Evolutionary conservation across 495 filamentous ascomycete genomes (phyloP), one percentile per base, ranked within the genome.

Genomic region (Hypoxylon intermedium): DNA sequence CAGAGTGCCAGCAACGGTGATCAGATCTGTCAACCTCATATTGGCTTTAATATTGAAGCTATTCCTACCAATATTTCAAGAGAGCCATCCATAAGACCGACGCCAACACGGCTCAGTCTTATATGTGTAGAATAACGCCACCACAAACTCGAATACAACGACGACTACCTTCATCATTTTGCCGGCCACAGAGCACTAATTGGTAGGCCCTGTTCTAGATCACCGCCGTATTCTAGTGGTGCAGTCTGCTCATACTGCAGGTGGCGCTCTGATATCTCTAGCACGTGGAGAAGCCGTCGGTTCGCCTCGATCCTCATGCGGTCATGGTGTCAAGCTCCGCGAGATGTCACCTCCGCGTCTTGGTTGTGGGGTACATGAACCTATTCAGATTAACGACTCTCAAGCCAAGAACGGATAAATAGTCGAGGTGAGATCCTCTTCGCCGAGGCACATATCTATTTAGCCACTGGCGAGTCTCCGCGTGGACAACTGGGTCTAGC

Each of bases 391-490:
- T 58, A 54, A 53, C 60, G 60, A 64, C 42, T 6, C 34, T 38
- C 48, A 42, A 38, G 58, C 67, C 67, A 69, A 69, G 67, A 42
- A 40, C 67, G 67, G 67, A 37, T 69, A 69, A 69, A 69, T 69
- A 16, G 31, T 63, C 31, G 30, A 56, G 51, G 49, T 49, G 43
- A 60, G 46, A 60, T 55, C 52, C 66, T 62, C 58, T 67, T 66
- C 63, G 52, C 67, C 63, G 42, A 63, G 15, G 38, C 30, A 44
- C 28, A 31, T 54, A 15, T 28, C 9, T 45, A 69, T 67, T 67
- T 69, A 69, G 58, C 63, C 67, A 63, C 21, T 52, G 30, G 30
- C 13, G 1, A 11, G 20, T 51, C 50, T 65, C 50, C 56, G 56
- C 38, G 20, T 30, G 15, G 23, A 20, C 18, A 36, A 24, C 24